Evolutionary conservation across 768 basidiomycete genomes (phyloP), one percentile per base, ranked within the genome.

Genomic region (Coprinopsis cinerea): DNA sequence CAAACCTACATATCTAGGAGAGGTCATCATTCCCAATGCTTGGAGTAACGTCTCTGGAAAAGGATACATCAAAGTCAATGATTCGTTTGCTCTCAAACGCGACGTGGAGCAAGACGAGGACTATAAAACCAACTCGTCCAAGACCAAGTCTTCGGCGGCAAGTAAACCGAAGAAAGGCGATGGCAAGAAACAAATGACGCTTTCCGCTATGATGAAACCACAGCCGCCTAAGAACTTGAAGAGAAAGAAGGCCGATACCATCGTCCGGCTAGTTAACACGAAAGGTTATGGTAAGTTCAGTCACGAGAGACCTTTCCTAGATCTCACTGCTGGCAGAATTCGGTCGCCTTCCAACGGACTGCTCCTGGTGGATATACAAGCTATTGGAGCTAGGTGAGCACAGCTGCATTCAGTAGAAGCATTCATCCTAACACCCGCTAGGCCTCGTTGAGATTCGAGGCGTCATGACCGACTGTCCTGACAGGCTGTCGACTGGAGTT

Each of bases 21-120:
- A 82, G 43, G 71, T 88, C 44, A 53, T 88, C 9, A 75, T 88
- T 20, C 74, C 76, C 18, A 83, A 86, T 57, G 88, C 85, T 9
- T 90, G 85, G 85, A 87, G 85, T 54, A 89, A 82, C 34, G 83
- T 77, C 13, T 83, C 78, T 43, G 88, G 88, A 1, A 79, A 74
- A 56, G 83, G 83, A 2, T 88, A 88, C 52, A 70, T 87, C 30
- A 81, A 81, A 52, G 52, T 67, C 18, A 77, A 78, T n/a, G 87
- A 89, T n/a, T 60, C 71, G 20, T 66, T 89, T 20, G 57, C 60
- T 41, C 68, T 88, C 9, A 75, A 79, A 57, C 74, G 85, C 37
- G 83, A 88, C 39, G 65, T 61, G 30, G 64, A 63, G 7, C 68
- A 74, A 2, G 70, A 71, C 39, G 61, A 47, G 9, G 48, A 59